Evolutionary conservation across 1,284 basidiomycete species (phyloP), one percentile per base, ranked within the genome.

Genomic region (Apiotrichum montevideense): DNA sequence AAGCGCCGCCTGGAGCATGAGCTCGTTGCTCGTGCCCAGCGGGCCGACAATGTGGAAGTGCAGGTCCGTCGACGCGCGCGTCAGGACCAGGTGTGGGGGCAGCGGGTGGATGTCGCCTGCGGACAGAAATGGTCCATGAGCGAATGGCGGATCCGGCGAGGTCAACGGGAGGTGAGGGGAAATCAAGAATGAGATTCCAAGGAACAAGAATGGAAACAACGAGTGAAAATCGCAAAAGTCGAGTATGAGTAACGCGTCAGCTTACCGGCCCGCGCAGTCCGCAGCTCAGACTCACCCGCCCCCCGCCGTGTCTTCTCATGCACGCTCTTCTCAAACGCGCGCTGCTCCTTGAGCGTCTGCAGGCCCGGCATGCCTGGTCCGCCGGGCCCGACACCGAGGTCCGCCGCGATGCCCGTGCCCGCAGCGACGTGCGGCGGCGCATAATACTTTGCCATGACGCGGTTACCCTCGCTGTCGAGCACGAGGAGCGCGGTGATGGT

Each of bases 361-460:
- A 77, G 61, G 3, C 75, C 75, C 8, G 65, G 59, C 64, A 67
- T 68, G 6, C 72, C 72, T 2, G 72, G 72, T 43, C 70, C 75
- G 11, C 73, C 71, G 8, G 66, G 50, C 15, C 71, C 70, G 8
- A 67, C 70, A 37, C 69, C 70, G 47, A 73, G 62, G 46, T 83
- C 80, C 1, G 83, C 81, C 1, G 66, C 63, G n/a, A 68, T 46
- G 13, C 64, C 68, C 51, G 85, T 81, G 15, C 47, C 47, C 8
- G n/a, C 33, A 56, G 83, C 83, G 67, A 90, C 75, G 61, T 77
- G 76, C n/a, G 77, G 77, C 13, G 77, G 75, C 21, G 62, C 81
- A 73, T 94, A 98, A 81, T 98, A 98, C 76, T 98, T 98, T 35
- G 94, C 88, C 13, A 98, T 81, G 21, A 98, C 87, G 56, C 95